phyloP scores from a whole-genome alignment of 208 protist species.

The Acanthamoeba sp. region DNA sequence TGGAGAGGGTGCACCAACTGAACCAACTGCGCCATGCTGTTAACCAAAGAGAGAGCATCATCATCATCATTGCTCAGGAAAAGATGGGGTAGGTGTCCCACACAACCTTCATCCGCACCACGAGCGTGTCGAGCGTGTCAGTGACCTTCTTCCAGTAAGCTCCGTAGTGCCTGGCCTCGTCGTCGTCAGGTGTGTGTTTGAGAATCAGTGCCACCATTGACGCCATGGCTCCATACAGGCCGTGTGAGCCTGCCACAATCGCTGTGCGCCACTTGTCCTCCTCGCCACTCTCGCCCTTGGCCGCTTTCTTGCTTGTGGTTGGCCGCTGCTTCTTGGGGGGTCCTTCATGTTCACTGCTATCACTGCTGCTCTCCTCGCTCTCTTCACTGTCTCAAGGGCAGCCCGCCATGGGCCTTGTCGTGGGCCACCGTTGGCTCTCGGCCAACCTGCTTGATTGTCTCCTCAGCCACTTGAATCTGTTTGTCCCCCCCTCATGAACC shows the following conservation, averaged over 20 bases:
- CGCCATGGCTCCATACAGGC: neutral
- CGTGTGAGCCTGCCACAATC: neutral
- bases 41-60: too few species aligned
- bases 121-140: neutral
- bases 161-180: constrained; percentile 13
- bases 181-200: neutral
- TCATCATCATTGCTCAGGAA: neutral
- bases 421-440: neutral
- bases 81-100: neutral
- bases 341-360: neutral
- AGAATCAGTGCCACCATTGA: neutral
- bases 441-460: constrained; percentile 4
- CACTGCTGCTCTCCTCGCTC: neutral
- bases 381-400: neutral
- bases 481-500: too few species aligned
- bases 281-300: neutral
- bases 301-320: neutral
- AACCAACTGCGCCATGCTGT: too few species aligned
- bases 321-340: neutral
- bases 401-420: neutral
- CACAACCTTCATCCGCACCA: constrained; percentile 15
- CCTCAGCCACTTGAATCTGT: constrained; percentile 25
- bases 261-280: neutral
- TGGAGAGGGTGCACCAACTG: too few species aligned
- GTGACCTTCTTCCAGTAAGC: neutral